Evolutionary conservation across 768 basidiomycete species (phyloP).

Genomic region (Sporobolomyces roseus): DNA sequence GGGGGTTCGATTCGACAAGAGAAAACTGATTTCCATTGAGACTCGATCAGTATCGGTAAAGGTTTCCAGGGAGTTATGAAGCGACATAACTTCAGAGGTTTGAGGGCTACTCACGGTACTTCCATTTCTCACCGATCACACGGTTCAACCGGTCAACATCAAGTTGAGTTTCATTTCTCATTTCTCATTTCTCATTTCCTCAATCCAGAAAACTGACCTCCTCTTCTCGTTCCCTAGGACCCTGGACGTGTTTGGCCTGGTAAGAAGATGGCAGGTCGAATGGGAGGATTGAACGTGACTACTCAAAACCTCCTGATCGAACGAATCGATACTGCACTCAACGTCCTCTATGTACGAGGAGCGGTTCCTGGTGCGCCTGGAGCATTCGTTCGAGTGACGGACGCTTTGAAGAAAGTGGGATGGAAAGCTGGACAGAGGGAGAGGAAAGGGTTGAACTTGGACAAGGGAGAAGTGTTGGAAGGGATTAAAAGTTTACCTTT

Average conservation of each 20-base stretch:
- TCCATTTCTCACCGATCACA: slow-evolving; percentile 88
- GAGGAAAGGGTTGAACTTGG: slow-evolving; percentile 60
- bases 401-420: slow-evolving; percentile 79
- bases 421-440: slow-evolving; percentile 67
- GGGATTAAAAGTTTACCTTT: slow-evolving; percentile 82
- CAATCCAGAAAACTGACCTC: neutral
- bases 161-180: slow-evolving; percentile 62
- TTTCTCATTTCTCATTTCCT: neutral
- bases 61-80: slow-evolving; percentile 98
- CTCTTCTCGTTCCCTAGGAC: slow-evolving; percentile 57
- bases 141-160: slow-evolving; percentile 91
- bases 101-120: slow-evolving; percentile 90
- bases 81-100: slow-evolving; percentile 84
- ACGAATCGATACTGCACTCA: slow-evolving; percentile 76
- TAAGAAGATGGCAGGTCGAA: slow-evolving; percentile 95
- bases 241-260: slow-evolving; percentile 95
- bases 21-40: no score
- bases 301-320: slow-evolving; percentile 83
- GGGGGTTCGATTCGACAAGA: slow-evolving; percentile 5
- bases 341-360: slow-evolving; percentile 88
- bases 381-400: slow-evolving; percentile 75
- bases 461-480: slow-evolving; percentile 58
- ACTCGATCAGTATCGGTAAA: slow-evolving; percentile 83
- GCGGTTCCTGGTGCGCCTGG: slow-evolving; percentile 84
- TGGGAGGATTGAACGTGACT: slow-evolving; percentile 78